These are phyloP conservation scores for Zygnema cylindricum DNA, from an alignment of 139 green algal genomes.

Conservation along the genomic window DNA sequence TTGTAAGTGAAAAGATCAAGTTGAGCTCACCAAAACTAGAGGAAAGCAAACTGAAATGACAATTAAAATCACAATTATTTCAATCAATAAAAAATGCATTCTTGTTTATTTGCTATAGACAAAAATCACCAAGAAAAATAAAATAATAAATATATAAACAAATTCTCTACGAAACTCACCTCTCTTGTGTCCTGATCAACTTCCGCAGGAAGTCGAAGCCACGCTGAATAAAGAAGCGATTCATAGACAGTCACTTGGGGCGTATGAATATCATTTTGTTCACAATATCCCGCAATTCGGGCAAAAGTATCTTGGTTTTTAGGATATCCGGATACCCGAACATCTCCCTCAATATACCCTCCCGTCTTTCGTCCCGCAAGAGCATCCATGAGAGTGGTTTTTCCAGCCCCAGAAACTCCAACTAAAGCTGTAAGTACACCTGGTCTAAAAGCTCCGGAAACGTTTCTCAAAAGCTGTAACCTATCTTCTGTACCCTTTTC, in stretches of 20 bases:
- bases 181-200: conserved; percentile 45
- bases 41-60: too few species aligned
- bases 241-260: conserved; percentile 71
- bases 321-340: conserved; percentile 71
- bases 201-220: conserved; percentile 68
- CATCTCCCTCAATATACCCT: conserved; percentile 67
- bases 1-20: too few species aligned
- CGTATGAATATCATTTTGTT: conserved; percentile 61
- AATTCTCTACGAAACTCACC: not conserved
- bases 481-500: conserved; percentile 8
- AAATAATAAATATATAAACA: not conserved
- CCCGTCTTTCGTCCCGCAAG: conserved; percentile 56
- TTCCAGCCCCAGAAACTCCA: conserved; percentile 58
- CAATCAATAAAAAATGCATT: not conserved
- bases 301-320: conserved; percentile 71
- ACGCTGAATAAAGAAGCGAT: conserved; percentile 72
- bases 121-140: not conserved
- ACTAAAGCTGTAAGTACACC: conserved; percentile 55
- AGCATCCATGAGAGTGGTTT: conserved; percentile 63
- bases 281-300: conserved; percentile 69
- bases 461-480: conserved; percentile 49
- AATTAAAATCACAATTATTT: not conserved
- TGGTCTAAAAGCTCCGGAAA: conserved; percentile 53
- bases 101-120: too few species aligned
- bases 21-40: too few species aligned